Percentiles rank a stretch among this genome's conserved stretches.
Evolutionary conservation across 2,329 filamentous ascomycete species (phyloP).

Genomic region (Diaporthe sp.): DNA sequence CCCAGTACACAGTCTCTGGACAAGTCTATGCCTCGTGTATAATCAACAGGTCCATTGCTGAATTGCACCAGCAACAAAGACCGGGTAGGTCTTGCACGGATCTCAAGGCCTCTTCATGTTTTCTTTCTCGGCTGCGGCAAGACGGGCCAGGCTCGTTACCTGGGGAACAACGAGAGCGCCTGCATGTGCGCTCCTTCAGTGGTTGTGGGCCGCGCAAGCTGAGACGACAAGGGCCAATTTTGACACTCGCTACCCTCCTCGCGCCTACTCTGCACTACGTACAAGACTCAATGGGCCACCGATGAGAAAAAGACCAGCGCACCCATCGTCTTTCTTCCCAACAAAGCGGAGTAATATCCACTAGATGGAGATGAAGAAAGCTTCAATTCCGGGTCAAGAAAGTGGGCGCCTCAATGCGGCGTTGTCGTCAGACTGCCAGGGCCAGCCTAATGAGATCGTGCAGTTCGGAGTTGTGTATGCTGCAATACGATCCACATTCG

Average conservation of each 20-base stretch:
- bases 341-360: background rate
- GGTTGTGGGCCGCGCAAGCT: conserved; percentile 2
- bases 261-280: background rate
- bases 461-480: background rate
- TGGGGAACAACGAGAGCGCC: background rate
- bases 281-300: background rate
- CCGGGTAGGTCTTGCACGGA: background rate
- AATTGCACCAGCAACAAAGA: background rate
- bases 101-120: background rate
- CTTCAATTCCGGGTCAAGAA: conserved; percentile 22
- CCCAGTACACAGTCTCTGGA: background rate
- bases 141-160: background rate
- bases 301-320: background rate
- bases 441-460: background rate
- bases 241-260: conserved; percentile 12
- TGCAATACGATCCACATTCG: background rate
- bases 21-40: background rate
- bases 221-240: conserved; percentile 11
- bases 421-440: background rate
- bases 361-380: conserved; percentile 2
- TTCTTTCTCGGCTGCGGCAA: background rate
- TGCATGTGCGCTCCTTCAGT: background rate
- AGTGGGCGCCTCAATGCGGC: background rate
- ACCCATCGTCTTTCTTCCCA: background rate
- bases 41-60: background rate